phyloP scores from a whole-genome alignment of 1,284 basidiomycete species.

The Malassezia sp. region DNA sequence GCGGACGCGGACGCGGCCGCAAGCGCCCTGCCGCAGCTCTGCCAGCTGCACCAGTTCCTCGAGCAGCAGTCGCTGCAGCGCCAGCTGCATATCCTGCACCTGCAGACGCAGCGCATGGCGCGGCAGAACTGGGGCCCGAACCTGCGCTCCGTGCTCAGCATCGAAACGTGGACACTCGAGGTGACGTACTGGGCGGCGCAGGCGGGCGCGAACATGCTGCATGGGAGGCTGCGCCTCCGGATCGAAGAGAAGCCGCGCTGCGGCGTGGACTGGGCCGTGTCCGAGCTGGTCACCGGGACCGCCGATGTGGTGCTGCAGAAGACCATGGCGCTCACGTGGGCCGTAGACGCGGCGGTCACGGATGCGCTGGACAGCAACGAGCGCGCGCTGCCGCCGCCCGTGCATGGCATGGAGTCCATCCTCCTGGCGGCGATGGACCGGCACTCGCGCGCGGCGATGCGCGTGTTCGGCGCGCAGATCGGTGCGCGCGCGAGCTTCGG shows the following conservation, averaged over 20 bases:
- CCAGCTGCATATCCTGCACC: slow-evolving; percentile 37
- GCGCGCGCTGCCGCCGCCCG: too few relatives aligned
- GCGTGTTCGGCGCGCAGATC: slow-evolving; percentile 3
- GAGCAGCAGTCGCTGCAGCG: slow-evolving; percentile 37
- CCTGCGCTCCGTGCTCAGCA: slow-evolving; percentile 18
- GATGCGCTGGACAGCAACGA: slow-evolving; percentile 7
- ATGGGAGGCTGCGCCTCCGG: slow-evolving; percentile 3
- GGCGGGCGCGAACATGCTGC: not conserved
- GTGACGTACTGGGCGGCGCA: slow-evolving; percentile 25
- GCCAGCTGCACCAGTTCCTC: slow-evolving; percentile 29
- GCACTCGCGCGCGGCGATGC: slow-evolving; percentile 9
- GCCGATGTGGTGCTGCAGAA: not conserved
- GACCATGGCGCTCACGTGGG: slow-evolving; percentile 6
- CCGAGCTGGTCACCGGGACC: slow-evolving; percentile 2
- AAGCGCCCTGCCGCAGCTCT: slow-evolving; percentile 19
- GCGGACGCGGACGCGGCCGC: not conserved
- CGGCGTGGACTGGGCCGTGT: not conserved
- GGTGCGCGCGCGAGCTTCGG: not conserved
- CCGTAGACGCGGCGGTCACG: slow-evolving; percentile 3
- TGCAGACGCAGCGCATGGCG: slow-evolving; percentile 30
- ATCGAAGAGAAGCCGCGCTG: not conserved
- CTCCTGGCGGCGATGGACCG: slow-evolving; percentile 4
- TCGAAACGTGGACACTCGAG: slow-evolving; percentile 19
- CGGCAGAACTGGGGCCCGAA: slow-evolving; percentile 31
- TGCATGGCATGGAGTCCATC: slow-evolving; percentile 5